Conservation (phyloP, 306 rosid species). For the Boehmeria nivea region DNA sequence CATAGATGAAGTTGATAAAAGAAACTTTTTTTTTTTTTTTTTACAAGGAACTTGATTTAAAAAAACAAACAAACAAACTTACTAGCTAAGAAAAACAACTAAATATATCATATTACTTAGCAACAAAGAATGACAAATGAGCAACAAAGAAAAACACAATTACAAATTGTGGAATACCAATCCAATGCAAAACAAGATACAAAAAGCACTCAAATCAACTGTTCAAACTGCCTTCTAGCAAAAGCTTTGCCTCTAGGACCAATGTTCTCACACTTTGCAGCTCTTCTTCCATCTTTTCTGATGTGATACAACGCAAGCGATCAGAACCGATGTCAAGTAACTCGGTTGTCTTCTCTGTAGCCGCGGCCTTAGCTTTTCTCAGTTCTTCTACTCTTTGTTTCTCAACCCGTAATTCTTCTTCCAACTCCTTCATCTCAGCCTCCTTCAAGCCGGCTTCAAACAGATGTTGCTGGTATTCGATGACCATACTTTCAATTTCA, state of each 20-base stretch:
- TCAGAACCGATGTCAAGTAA: constrained; percentile 31
- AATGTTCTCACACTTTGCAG: constrained; percentile 40
- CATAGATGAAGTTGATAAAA: too few relatives aligned
- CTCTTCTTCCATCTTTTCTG: constrained; percentile 51
- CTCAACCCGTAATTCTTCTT: too few relatives aligned
- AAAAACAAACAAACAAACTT: too few relatives aligned
- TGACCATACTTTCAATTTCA: constrained; percentile 31
- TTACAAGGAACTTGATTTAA: too few relatives aligned
- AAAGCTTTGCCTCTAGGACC: constrained; percentile 52
- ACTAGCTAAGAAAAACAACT: too few relatives aligned
- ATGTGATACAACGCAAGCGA: constrained; percentile 30
- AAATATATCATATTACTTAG: too few relatives aligned
- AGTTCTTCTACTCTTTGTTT: constrained; percentile 47
- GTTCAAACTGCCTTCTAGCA: constrained; percentile 31
- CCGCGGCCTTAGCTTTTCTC: constrained; percentile 33
- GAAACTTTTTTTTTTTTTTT: too few relatives aligned
- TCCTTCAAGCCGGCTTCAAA: constrained; percentile 38
- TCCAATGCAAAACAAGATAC: not conserved
- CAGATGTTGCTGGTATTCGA: constrained; percentile 35
- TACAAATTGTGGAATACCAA: constrained; percentile 18
- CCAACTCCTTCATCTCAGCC: constrained; percentile 43
- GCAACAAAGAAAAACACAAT: too few relatives aligned
- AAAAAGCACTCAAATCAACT: constrained; percentile 5
- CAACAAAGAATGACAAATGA: too few relatives aligned
- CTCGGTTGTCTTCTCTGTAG: constrained; percentile 34